Conservation (phyloP, 441 rosid genomes). For the Erodium moschatum region DNA sequence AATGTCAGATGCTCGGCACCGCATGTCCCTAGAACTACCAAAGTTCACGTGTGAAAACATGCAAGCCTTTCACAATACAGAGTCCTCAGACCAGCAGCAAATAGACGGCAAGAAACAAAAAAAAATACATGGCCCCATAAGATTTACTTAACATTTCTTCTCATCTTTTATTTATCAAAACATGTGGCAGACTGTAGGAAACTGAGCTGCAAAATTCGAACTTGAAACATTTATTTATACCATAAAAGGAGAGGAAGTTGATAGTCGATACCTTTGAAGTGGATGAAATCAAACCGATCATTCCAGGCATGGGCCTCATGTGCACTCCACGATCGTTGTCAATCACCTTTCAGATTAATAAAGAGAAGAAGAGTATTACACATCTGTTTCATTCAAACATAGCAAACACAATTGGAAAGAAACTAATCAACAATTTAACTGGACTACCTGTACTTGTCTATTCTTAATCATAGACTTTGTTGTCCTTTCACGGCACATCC, state of each 20-base stretch:
- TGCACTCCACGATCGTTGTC: conserved; percentile 47
- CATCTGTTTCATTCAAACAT: neutral
- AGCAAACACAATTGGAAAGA: neutral
- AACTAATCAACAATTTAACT: neutral
- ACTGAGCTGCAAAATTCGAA: neutral
- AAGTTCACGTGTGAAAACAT: neutral
- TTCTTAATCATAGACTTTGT: conserved; percentile 40
- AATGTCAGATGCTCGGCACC: neutral
- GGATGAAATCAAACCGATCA: conserved; percentile 29
- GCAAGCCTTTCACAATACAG: neutral
- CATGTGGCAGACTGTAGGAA: neutral
- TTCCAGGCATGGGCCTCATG: conserved; percentile 54
- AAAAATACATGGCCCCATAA: neutral
- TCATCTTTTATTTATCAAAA: neutral
- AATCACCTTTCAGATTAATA: conserved; percentile 35
- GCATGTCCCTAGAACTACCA: neutral
- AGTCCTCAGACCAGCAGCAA: neutral
- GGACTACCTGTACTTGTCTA: conserved; percentile 48
- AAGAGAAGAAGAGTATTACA: conserved; percentile 20
- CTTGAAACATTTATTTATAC: neutral
- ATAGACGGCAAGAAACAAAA: conserved; percentile 1
- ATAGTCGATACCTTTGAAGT: neutral
- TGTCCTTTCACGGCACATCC: conserved; percentile 52
- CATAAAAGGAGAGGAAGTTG: conserved; percentile 3
- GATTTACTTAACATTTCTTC: neutral